These are phyloP conservation scores for Parachaetomium inaequale DNA, from an alignment of 495 filamentous ascomycete genomes.

Conservation along the genomic window DNA sequence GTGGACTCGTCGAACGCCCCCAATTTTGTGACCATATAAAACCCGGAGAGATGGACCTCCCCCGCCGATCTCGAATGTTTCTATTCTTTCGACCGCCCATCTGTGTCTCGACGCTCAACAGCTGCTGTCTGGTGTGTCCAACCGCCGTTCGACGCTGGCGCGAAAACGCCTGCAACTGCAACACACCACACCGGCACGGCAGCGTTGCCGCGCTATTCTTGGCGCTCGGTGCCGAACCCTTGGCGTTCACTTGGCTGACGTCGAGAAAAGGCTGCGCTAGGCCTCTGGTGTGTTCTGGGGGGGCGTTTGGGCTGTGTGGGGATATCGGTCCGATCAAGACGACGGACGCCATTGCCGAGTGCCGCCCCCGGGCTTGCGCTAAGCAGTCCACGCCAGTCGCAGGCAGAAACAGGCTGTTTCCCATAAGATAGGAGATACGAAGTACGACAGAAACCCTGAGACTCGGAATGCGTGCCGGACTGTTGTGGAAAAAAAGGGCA, in stretches of 20 bases:
- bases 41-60: background rate
- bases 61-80: background rate
- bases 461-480: no score
- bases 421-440: no score
- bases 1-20: background rate
- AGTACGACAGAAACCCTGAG: no score
- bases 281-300: background rate
- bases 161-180: no score
- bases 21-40: background rate
- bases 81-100: background rate
- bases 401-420: no score
- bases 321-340: conserved; percentile 2
- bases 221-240: background rate
- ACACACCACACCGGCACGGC: background rate
- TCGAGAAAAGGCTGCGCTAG: background rate
- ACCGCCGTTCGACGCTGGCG: background rate
- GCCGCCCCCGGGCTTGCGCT: background rate
- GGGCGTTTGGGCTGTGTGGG: background rate
- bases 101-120: background rate
- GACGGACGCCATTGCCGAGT: background rate
- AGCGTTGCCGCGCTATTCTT: background rate
- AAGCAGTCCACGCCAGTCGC: no score
- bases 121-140: no score
- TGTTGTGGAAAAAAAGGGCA: no score
- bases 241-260: conserved; percentile 10